Base-by-base conservation (phyloP, 2,329 filamentous ascomycete genomes). In the Lasiodiplodia citricola region DNA sequence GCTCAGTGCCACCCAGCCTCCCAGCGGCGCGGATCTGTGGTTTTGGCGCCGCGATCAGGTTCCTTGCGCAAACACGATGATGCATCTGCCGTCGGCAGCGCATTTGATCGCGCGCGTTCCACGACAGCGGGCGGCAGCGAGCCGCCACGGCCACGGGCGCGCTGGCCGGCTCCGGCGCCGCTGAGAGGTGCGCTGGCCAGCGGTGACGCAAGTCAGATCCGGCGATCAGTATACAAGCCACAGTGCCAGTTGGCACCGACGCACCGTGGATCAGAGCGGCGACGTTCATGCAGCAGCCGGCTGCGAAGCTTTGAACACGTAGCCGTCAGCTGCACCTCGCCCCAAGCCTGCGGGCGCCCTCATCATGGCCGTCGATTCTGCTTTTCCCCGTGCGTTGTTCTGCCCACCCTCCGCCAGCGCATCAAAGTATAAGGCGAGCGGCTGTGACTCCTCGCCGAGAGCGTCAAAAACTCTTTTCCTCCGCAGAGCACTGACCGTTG, bases 211-310 rank as follows among this genome's bases (percentile, higher is more conserved):
- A 60, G 65, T 47, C 57, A 44, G 57, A 60, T 60, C 57, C 44
- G 31, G 31, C 44, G 28, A 47, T 60, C 70, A 69, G 71, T 67
- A 70, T 73, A 72, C 63, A 52, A 66, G 63, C 63, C 63, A 66
- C 66, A 62, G 69, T 79, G 78, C 77, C 78, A 80, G 77, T 76
- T 80, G 78, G 77, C 78, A 74, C 76, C 68, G 69, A 67, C 74
- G 74, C 71, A 41, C 66, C 66, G 55, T 31, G 60, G 44, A 64
- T 52, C 60, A 52, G 44, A 52, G 60, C 35, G 47, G 58, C 60
- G 47, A 64, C 31, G 60, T 66, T 56, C 52, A 50, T 66, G 51
- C 37, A 51, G 65, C 47, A n/a, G 31, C 58, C 31, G 56, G 66
- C 38, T 58, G 55, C 65, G 65, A 68, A 55, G 56, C 57, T 68